A percentile compares a stretch with the other conserved stretches of the same genome.
Conservation (phyloP, 2,329 filamentous ascomycete genomes). For the Aspergillus sp. region DNA sequence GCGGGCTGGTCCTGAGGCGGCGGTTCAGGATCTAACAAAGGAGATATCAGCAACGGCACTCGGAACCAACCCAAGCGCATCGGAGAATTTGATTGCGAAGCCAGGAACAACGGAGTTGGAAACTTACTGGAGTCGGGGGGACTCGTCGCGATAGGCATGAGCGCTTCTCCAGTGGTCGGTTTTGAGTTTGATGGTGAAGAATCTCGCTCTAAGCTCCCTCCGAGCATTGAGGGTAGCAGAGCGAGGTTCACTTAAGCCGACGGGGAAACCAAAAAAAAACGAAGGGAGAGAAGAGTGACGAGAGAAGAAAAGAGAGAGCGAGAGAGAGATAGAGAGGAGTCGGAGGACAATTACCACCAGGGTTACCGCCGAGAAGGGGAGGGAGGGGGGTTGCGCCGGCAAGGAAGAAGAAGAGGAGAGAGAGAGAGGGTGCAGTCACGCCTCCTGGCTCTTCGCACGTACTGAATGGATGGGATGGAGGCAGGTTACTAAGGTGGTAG, state of each 20-base stretch:
- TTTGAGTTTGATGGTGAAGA: slow-evolving; percentile 33
- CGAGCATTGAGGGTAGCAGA: slow-evolving; percentile 36
- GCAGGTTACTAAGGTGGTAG: slow-evolving; percentile 16
- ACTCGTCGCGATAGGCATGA: slow-evolving; percentile 37
- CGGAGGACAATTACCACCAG: slow-evolving; percentile 22
- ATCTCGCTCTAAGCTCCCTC: slow-evolving; percentile 37
- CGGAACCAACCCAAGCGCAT: slow-evolving; percentile 3
- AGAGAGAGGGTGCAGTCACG: slow-evolving; percentile 18
- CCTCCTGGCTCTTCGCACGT: slow-evolving; percentile 29
- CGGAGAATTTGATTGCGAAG: slow-evolving; percentile 1
- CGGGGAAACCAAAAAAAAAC: slow-evolving; percentile 11
- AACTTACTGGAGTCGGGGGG: slow-evolving; percentile 33
- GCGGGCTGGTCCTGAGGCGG: slow-evolving; percentile 25
- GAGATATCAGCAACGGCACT: slow-evolving; percentile 16
- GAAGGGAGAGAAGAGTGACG: slow-evolving; percentile 13
- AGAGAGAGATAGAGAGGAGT: slow-evolving; percentile 6
- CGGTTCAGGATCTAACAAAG: slow-evolving; percentile 29
- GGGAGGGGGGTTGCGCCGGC: slow-evolving; percentile 14
- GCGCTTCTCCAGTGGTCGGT: slow-evolving; percentile 32
- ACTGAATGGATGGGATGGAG: slow-evolving; percentile 12
- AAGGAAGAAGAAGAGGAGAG: background rate
- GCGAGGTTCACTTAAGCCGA: slow-evolving; percentile 21
- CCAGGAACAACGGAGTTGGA: background rate
- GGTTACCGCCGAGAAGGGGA: slow-evolving; percentile 26
- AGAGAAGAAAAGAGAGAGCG: background rate